These are phyloP conservation scores for Cucurbita ficifolia DNA, from an alignment of 306 rosid species.

Conservation along the genomic window DNA sequence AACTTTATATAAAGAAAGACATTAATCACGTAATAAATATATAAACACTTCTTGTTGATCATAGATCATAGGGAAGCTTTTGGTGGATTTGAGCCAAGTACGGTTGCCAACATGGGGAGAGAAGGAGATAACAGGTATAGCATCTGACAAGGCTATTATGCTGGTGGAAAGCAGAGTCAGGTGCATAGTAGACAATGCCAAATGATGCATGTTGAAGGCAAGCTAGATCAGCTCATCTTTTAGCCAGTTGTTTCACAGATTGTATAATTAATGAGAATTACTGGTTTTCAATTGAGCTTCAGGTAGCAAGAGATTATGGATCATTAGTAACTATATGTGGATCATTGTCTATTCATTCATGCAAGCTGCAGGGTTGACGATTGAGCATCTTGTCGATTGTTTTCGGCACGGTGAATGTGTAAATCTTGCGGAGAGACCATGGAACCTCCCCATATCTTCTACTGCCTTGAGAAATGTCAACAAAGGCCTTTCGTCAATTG, in stretches of 20 bases:
- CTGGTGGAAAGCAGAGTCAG: constrained; percentile 66
- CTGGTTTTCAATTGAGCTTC: not conserved
- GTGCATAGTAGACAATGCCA: constrained; percentile 84
- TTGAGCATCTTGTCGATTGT: constrained; percentile 87
- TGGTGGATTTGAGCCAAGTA: constrained; percentile 52
- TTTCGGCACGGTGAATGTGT: constrained; percentile 70
- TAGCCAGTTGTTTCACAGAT: not conserved
- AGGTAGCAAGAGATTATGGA: constrained; percentile 73
- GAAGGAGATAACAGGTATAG: constrained; percentile 51
- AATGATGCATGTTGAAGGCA: constrained; percentile 86
- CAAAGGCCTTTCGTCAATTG: not conserved
- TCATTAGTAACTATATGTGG: constrained; percentile 84
- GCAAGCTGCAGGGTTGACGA: constrained; percentile 94
- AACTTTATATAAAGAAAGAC: not conserved
- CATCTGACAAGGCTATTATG: constrained; percentile 53
- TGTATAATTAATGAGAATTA: not conserved
- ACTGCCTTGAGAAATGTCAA: not conserved
- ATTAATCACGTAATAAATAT: not conserved
- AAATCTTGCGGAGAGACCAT: constrained; percentile 90
- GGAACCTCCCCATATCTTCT: constrained; percentile 21
- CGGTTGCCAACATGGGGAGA: constrained; percentile 87
- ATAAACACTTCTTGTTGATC: not conserved
- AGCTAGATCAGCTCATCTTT: constrained; percentile 4
- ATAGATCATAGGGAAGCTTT: constrained; percentile 58
- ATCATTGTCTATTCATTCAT: constrained; percentile 79